A percentile compares a stretch with the other conserved stretches of the same genome.
Conservation (phyloP, 192 early-diverging fungal species). For the Mortierella claussenii region DNA sequence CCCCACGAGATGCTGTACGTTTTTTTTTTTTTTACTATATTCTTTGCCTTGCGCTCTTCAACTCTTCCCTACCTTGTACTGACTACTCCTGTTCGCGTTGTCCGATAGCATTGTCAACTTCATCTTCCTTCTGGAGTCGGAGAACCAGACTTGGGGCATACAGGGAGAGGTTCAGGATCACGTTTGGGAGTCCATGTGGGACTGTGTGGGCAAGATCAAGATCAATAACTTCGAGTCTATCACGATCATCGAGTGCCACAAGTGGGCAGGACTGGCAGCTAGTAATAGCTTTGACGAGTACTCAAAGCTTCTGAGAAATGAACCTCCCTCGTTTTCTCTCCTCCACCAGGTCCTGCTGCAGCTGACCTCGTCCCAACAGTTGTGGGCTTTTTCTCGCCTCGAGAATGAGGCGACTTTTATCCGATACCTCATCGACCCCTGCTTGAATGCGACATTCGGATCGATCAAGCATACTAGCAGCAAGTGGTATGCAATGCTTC, state of each 20-base stretch:
- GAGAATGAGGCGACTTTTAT: conserved; percentile 28
- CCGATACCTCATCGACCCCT: conserved; percentile 30
- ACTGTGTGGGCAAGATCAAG: conserved; percentile 34
- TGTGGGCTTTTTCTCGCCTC: conserved; percentile 28
- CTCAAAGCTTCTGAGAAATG: conserved; percentile 34
- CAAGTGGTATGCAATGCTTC: conserved; percentile 33
- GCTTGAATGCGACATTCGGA: conserved; percentile 27
- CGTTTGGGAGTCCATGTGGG: conserved; percentile 23
- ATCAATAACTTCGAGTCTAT: conserved; percentile 35
- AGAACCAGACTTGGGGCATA: conserved; percentile 34
- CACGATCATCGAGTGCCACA: conserved; percentile 29
- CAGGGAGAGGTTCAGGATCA: conserved; percentile 25
- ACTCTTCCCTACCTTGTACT: conserved; percentile 25
- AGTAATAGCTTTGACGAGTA: conserved; percentile 26
- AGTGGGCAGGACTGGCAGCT: conserved; percentile 37
- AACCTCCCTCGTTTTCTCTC: conserved; percentile 26
- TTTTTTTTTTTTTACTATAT: conserved; percentile 24
- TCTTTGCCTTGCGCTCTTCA: conserved; percentile 14
- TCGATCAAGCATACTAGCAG: conserved; percentile 27
- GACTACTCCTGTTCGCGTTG: conserved; percentile 22
- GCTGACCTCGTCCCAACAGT: conserved; percentile 32
- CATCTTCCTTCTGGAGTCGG: conserved; percentile 30
- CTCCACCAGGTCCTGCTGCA: conserved; percentile 32
- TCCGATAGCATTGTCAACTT: conserved; percentile 25
- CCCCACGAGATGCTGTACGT: conserved; percentile 35